A percentile compares a stretch with the other conserved stretches of the same genome.
phyloP scores from a whole-genome alignment of 306 rosid species.

The Abrus precatorius region DNA sequence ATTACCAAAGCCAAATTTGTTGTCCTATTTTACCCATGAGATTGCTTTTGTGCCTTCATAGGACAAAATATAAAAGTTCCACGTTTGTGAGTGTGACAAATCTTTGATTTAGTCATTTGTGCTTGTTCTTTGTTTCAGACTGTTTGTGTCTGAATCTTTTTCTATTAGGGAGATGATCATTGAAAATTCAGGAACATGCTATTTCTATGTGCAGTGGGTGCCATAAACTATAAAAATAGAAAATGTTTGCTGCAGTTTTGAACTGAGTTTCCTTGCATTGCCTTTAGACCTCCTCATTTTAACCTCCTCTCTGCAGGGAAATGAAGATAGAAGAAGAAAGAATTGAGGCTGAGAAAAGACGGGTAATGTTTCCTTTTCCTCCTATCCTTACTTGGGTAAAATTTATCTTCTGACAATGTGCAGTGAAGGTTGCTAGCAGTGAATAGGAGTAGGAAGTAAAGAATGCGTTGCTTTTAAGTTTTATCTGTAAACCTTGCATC shows the following conservation, averaged over 20 bases:
- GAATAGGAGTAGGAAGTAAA: slow-evolving; percentile 28
- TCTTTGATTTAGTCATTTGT: slow-evolving; percentile 9
- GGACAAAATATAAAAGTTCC: slow-evolving; percentile 15
- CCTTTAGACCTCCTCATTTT: slow-evolving; percentile 45
- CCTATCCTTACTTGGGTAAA: slow-evolving; percentile 15
- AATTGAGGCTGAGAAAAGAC: slow-evolving; percentile 91
- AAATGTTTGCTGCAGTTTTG: background rate
- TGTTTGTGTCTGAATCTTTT: slow-evolving; percentile 21
- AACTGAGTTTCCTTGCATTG: slow-evolving; percentile 26
- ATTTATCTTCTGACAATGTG: slow-evolving; percentile 30
- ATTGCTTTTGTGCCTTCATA: slow-evolving; percentile 8
- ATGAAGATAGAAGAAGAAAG: slow-evolving; percentile 91
- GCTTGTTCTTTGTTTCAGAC: background rate
- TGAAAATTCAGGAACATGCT: slow-evolving; percentile 37
- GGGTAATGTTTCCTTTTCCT: slow-evolving; percentile 63
- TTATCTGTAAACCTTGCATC: slow-evolving; percentile 22
- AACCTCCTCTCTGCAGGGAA: slow-evolving; percentile 66
- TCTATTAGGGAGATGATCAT: background rate
- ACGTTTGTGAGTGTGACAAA: background rate
- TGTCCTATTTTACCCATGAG: background rate
- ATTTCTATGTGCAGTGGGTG: slow-evolving; percentile 23
- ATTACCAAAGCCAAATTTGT: slow-evolving; percentile 7
- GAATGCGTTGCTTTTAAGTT: slow-evolving; percentile 22
- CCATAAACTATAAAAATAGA: slow-evolving; percentile 6
- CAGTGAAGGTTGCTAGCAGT: slow-evolving; percentile 22